These are phyloP conservation scores for Tremellales sp. DNA, from an alignment of 1,284 basidiomycete species.

Conservation along the genomic window DNA sequence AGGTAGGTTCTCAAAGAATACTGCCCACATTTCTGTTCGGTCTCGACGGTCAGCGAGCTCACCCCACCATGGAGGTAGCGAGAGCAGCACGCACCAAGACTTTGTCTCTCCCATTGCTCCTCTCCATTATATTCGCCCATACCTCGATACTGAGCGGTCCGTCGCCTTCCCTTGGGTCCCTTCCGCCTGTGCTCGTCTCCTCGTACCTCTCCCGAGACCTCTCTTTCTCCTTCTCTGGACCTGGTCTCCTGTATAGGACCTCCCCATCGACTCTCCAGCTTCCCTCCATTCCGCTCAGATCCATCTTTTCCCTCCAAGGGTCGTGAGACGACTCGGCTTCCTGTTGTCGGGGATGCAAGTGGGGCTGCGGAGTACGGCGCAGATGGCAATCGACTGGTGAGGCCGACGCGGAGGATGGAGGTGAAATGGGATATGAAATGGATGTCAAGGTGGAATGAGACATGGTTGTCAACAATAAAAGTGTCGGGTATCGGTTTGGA, in stretches of 20 bases:
- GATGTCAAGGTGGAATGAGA: not conserved
- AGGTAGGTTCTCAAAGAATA: slow-evolving; percentile 43
- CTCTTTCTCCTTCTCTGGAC: no score
- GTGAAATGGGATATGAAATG: not conserved
- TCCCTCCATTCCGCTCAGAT: slow-evolving; percentile 4
- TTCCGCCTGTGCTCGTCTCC: not conserved
- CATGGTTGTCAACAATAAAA: no score
- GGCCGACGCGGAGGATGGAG: not conserved
- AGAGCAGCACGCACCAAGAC: slow-evolving; percentile 33
- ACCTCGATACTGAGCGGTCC: slow-evolving; percentile 23
- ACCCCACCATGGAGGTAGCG: not conserved
- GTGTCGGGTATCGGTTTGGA: not conserved
- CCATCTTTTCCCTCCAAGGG: not conserved
- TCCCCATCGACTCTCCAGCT: slow-evolving; percentile 3
- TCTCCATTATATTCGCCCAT: slow-evolving; percentile 38
- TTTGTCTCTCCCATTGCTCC: slow-evolving; percentile 43
- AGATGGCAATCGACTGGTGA: no score
- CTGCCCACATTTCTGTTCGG: slow-evolving; percentile 40
- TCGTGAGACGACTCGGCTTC: not conserved
- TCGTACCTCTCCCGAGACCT: not conserved
- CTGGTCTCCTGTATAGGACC: no score
- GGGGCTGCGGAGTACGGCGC: not conserved
- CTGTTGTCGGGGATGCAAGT: not conserved
- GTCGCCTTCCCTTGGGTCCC: not conserved
- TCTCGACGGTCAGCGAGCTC: not conserved